Evolutionary conservation across 2,329 filamentous ascomycete species (phyloP), one percentile per base, ranked within the genome.

Genomic region (Neofusicoccum kwambonambiense): DNA sequence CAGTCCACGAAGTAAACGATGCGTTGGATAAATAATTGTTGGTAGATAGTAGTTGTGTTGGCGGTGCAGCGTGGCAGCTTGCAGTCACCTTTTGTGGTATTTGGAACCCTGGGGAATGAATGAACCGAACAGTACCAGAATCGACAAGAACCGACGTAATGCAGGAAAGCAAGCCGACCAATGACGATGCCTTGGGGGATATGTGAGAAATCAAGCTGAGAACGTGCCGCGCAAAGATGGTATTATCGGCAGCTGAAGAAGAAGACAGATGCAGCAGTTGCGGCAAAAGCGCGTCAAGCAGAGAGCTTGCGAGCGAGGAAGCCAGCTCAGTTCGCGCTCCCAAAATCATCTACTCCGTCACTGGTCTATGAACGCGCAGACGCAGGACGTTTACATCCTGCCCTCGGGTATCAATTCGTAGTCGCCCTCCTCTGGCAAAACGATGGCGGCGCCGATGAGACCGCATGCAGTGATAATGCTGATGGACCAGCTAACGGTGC

Each of bases 341-440:
- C 6, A 42, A 34, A 57, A 57, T 42, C 54, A 57, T 44, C 39
- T 44, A 57, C 54, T 57, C 54, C 39, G 39, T 31, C 22, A 22
- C 54, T 31, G 17, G 22, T 57, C 39, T 57, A 44, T 57, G 54
- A 57, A 57, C 39, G 27, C 22, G 15, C 39, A n/a, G 37, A 6
- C 3, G 12, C 22, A 37, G 37, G 22, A 27, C n/a, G 5, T 44
- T 52, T 51, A 64, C 62, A 64, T 64, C 44, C 62, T 47, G 15
- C 62, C 62, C 35, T 65, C 68, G 31, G 81, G 87, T 73, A 88
- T 92, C 67, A 91, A 85, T 75, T 96, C 91, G 79, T 97, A 97
- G 64, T 92, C 93, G 72, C 90, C 91, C 75, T 97, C 93, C 0
- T 87, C 85, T 0, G 92, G 90, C 49, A 97, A 81, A 22, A 90